Percentiles rank a stretch among this genome's conserved stretches.
phyloP scores from a whole-genome alignment of 2,329 filamentous ascomycete genomes.

The Paecilomyces sp. region DNA sequence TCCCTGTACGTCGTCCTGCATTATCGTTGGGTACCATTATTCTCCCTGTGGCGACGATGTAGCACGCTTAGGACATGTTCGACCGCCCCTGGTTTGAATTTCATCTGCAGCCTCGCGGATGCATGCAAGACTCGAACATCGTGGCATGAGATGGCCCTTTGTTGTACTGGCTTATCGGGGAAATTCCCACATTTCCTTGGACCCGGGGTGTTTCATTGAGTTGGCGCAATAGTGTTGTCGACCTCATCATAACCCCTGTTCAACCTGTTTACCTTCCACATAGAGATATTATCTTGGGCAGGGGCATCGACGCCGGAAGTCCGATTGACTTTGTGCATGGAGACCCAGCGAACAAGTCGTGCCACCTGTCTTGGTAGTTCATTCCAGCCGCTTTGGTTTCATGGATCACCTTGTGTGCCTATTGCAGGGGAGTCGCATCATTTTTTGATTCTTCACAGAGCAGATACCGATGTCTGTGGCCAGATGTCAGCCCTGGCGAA shows the following conservation, averaged over 20 bases:
- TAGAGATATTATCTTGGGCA: slow-evolving; percentile 10
- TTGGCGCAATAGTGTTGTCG: slow-evolving; percentile 3
- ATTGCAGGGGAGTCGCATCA: slow-evolving; percentile 12
- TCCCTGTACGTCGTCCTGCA: slow-evolving; percentile 18
- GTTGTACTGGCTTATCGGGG: slow-evolving; percentile 17
- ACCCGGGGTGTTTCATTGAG: slow-evolving; percentile 1
- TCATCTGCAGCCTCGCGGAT: slow-evolving; percentile 28
- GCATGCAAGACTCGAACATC: slow-evolving; percentile 26
- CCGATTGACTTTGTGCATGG: slow-evolving; percentile 14
- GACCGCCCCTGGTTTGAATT: slow-evolving; percentile 22
- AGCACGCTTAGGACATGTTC: slow-evolving; percentile 21
- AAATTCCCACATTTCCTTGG: slow-evolving; percentile 31
- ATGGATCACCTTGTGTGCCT: slow-evolving; percentile 18
- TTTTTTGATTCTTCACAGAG: slow-evolving; percentile 14
- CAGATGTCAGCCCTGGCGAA: not conserved
- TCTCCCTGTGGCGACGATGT: slow-evolving; percentile 27
- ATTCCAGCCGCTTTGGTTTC: slow-evolving; percentile 16
- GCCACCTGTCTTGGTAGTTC: slow-evolving; percentile 29
- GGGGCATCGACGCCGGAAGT: slow-evolving; percentile 9
- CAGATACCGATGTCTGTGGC: slow-evolving; percentile 1
- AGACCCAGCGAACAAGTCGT: slow-evolving; percentile 21
- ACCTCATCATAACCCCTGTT: slow-evolving; percentile 20
- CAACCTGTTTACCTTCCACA: slow-evolving; percentile 21
- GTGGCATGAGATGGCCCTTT: slow-evolving; percentile 27
- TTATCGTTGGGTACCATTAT: slow-evolving; percentile 27